Evolutionary conservation across 2,329 filamentous ascomycete genomes (phyloP).

Genomic region (Paecilomyces dactylethromorphus): DNA sequence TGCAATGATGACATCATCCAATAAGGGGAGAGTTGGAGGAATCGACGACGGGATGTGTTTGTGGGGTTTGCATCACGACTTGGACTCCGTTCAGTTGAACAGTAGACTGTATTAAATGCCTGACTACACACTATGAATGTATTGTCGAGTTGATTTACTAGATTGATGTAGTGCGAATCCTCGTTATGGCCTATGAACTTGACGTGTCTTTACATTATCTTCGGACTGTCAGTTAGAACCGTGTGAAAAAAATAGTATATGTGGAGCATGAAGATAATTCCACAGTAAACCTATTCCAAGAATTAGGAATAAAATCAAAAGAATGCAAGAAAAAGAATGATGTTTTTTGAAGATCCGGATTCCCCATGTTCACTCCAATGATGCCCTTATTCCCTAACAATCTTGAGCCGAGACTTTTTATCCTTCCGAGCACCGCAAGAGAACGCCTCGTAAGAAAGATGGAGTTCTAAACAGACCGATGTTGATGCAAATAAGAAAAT

Average conservation of each 20-base stretch:
- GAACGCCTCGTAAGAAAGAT: background rate
- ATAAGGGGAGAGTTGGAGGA: background rate
- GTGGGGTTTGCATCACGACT: background rate
- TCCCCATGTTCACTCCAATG: conserved; percentile 2
- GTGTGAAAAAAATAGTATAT: too few relatives aligned
- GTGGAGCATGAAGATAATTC: too few relatives aligned
- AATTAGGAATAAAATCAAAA: background rate
- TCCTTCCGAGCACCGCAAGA: background rate
- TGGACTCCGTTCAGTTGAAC: background rate
- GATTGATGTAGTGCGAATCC: background rate
- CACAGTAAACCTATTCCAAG: background rate
- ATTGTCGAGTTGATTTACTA: background rate
- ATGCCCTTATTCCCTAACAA: background rate
- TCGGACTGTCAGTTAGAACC: too few relatives aligned
- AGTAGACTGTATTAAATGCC: too few relatives aligned
- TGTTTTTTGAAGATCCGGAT: conserved; percentile 5
- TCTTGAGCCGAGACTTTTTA: background rate
- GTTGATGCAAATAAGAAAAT: background rate
- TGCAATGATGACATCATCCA: background rate
- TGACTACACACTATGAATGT: background rate
- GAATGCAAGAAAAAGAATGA: background rate
- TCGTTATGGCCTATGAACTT: background rate
- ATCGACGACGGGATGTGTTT: background rate
- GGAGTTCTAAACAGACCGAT: background rate
- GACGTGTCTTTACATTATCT: too few relatives aligned